phyloP scores from a whole-genome alignment of 2,329 filamentous ascomycete genomes.

The Didymella keratinophila region DNA sequence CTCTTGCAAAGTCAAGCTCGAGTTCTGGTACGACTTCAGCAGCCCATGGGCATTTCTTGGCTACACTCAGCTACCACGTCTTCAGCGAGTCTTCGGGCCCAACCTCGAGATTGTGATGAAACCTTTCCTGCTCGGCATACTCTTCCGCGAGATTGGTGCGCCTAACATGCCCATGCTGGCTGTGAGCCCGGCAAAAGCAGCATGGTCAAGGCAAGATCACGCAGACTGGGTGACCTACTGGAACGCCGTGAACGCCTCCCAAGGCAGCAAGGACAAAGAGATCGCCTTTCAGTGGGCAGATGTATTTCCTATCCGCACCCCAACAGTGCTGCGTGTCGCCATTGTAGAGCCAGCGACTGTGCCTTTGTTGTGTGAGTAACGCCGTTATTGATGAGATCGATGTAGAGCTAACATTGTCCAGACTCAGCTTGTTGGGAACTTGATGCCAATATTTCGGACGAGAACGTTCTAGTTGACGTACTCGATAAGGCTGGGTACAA shows the following conservation, averaged over 20 bases:
- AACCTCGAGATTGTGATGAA: constrained; percentile 42
- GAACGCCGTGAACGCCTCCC: constrained; percentile 44
- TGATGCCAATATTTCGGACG: constrained; percentile 41
- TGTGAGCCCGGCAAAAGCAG: constrained; percentile 35
- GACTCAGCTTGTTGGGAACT: constrained; percentile 46
- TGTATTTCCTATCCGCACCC: constrained; percentile 46
- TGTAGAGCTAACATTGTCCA: constrained; percentile 22
- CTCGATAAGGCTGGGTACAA: constrained; percentile 41
- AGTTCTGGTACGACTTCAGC: constrained; percentile 50
- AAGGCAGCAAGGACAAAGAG: constrained; percentile 31
- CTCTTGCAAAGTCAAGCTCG: constrained; percentile 26
- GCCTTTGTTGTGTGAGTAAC: constrained; percentile 35
- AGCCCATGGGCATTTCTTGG: constrained; percentile 48
- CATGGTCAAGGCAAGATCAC: constrained; percentile 42
- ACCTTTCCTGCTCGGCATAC: constrained; percentile 44
- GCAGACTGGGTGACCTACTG: constrained; percentile 44
- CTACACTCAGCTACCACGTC: constrained; percentile 42
- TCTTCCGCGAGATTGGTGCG: constrained; percentile 48
- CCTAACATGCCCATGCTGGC: constrained; percentile 42
- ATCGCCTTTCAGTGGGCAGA: constrained; percentile 45
- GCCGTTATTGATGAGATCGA: neutral
- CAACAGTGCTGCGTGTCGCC: constrained; percentile 42
- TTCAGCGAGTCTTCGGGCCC: constrained; percentile 37
- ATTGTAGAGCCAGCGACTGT: constrained; percentile 38
- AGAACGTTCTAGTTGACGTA: constrained; percentile 32